Evolutionary conservation across 2,329 filamentous ascomycete genomes (phyloP), one percentile per base, ranked within the genome.

Genomic region (Byssoonygena ceratinophila): DNA sequence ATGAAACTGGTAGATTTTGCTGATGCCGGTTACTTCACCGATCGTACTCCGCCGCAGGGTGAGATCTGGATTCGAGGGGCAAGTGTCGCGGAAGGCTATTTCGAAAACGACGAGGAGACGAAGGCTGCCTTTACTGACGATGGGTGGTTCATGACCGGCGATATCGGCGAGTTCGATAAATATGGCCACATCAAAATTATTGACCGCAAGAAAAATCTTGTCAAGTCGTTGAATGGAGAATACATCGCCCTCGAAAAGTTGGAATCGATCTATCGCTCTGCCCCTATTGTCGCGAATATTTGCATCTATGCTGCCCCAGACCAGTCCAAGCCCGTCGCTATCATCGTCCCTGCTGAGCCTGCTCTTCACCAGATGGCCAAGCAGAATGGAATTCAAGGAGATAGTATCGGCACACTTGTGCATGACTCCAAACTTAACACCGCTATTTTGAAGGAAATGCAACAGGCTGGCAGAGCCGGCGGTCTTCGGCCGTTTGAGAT

Each of bases 131-230:
- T 97, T 41, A 87, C 45, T 7, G 91, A 83, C 22, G 89, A 96
- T 59, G 92, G 92, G 55, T 98, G 92, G 92, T 97, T 98, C 79
- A 85, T 87, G 68, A 96, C 89, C 0, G 92, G 92, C 51, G 92
- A 98, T 63, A 92, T 98, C 59, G 87, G 82, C 63, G 80, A 83
- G 58, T 77, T 98, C 25, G 92, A 98, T 69, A 82, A 82, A 59
- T 71, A 87, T 65, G 92, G 92, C 57, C 87, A 90, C 56, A 84
- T 97, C 75, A 83, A 81, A 70, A 94, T 98, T 68, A 84, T 98
- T 61, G 92, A 98, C 70, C 89, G 92, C 63, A 84, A 89, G 73
- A 98, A 98, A 84, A 97, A 97, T 71, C 87, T 98, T n/a, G 81
- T 98, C 66, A 98, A 98, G 78, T 81, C 97, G 52, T 84, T 91